A percentile compares a stretch with the other conserved stretches of the same genome.
Evolutionary conservation across 148 eudicot species (phyloP).

Genomic region (Spergularia bocconei): DNA sequence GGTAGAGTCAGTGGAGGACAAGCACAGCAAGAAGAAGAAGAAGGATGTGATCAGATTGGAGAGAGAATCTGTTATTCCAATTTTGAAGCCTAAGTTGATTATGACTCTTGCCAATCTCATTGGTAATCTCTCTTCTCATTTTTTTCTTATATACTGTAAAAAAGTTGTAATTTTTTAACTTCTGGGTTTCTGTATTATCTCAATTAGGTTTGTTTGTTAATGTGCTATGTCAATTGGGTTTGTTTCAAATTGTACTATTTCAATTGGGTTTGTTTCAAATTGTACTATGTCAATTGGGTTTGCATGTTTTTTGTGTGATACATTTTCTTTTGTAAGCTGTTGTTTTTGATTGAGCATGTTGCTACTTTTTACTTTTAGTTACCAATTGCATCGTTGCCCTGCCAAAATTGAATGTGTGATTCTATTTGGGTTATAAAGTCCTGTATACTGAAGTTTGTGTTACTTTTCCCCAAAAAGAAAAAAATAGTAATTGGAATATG

Average conservation of each 20-base stretch:
- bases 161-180: background rate
- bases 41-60: slow-evolving; percentile 74
- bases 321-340: background rate
- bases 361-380: background rate
- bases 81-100: slow-evolving; percentile 69
- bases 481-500: background rate
- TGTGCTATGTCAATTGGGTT: too few species aligned
- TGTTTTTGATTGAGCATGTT: background rate
- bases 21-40: background rate
- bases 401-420: background rate
- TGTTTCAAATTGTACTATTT: background rate
- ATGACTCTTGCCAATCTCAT: slow-evolving; percentile 85
- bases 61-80: slow-evolving; percentile 82
- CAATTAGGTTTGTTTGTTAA: too few species aligned
- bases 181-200: background rate
- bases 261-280: background rate
- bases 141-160: background rate
- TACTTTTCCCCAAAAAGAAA: background rate
- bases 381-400: background rate
- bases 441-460: background rate
- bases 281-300: slow-evolving; percentile 3
- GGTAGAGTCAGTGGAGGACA: background rate
- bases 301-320: background rate
- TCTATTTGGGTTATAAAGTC: background rate
- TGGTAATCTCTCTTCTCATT: slow-evolving; percentile 30